Evolutionary conservation across 2,329 filamentous ascomycete species (phyloP).

Genomic region (Epichloe sibirici): DNA sequence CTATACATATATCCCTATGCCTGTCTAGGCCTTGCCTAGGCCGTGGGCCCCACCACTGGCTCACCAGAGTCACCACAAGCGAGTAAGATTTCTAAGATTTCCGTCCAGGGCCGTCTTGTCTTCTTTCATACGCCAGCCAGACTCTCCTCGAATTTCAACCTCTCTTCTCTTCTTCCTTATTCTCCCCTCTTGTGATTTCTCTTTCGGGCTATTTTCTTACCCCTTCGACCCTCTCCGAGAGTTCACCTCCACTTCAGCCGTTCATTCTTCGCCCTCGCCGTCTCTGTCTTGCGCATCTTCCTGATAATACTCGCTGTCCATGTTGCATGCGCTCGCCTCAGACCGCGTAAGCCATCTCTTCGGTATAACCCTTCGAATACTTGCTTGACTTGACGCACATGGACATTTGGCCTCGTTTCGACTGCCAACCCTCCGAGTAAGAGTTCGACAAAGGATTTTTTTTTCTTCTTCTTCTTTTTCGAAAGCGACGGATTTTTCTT

Average conservation of each 20-base stretch:
- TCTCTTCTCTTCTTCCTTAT: not conserved
- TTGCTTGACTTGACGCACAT: not conserved
- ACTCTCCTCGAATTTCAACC: not conserved
- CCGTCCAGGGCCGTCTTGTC: not conserved
- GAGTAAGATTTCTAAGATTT: not conserved
- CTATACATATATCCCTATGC: not conserved
- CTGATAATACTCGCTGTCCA: not conserved
- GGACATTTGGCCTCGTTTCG: not conserved
- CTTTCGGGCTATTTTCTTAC: not conserved
- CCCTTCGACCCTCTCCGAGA: not conserved
- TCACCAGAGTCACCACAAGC: not conserved
- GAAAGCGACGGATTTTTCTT: not conserved
- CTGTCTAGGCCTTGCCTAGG: no score
- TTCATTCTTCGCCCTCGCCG: not conserved
- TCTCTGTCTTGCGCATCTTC: not conserved
- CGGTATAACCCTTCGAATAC: not conserved
- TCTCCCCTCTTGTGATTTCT: not conserved
- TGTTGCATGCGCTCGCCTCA: not conserved
- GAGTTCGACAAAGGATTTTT: not conserved
- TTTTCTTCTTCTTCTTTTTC: not conserved
- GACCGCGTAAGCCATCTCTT: not conserved
- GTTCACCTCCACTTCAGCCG: not conserved
- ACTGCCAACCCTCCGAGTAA: not conserved
- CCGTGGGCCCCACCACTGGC: not conserved
- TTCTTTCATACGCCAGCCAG: not conserved